phyloP scores from a whole-genome alignment of 2,329 filamentous ascomycete genomes.

The Epichloe sibirici region DNA sequence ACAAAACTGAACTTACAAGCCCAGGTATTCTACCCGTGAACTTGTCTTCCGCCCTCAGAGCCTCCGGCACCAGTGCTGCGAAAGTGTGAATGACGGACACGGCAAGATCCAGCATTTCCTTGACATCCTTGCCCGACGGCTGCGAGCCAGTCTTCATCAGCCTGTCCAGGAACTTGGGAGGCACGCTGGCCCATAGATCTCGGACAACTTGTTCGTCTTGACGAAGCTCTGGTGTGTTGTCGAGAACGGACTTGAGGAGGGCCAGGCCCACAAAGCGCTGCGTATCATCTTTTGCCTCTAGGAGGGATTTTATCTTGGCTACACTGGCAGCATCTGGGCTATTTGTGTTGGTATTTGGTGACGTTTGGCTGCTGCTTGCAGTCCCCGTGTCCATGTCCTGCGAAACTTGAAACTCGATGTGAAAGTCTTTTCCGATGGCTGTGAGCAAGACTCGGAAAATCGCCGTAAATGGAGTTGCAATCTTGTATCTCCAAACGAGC shows the following conservation, averaged over 20 bases:
- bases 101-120: constrained; percentile 50
- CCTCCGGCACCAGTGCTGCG: constrained; percentile 40
- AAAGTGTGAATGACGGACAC: constrained; percentile 54
- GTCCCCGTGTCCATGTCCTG: neutral
- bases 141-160: constrained; percentile 43
- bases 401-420: neutral
- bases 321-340: constrained; percentile 13
- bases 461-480: no score
- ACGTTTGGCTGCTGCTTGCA: neutral
- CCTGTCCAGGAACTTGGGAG: constrained; percentile 51
- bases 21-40: constrained; percentile 41
- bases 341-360: neutral
- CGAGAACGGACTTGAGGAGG: constrained; percentile 52
- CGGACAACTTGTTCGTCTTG: constrained; percentile 32
- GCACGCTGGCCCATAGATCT: constrained; percentile 47
- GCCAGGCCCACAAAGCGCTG: constrained; percentile 56
- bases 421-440: neutral
- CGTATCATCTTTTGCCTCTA: constrained; percentile 52
- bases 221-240: constrained; percentile 42
- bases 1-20: constrained; percentile 39
- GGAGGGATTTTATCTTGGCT: constrained; percentile 40
- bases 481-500: no score
- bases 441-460: neutral
- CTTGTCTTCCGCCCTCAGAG: constrained; percentile 29
- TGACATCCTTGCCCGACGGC: constrained; percentile 31